These are phyloP conservation scores for Paramecium sonneborni DNA, from an alignment of 73 alveolate genomes.

Conservation along the genomic window DNA sequence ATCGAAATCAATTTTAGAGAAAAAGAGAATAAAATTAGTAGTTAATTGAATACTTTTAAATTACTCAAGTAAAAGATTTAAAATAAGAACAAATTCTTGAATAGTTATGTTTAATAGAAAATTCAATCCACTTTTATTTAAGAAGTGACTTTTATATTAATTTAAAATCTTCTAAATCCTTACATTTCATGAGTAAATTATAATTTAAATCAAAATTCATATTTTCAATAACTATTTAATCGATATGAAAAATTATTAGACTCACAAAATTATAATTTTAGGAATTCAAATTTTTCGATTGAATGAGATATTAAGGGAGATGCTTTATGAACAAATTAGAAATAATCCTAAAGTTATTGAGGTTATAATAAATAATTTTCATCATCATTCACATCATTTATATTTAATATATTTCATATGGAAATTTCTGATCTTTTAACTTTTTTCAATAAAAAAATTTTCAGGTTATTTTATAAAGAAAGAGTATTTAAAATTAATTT, in stretches of 20 bases:
- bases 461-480: too few relatives aligned
- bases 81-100: neutral
- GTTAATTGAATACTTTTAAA: too few relatives aligned
- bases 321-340: neutral
- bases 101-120: neutral
- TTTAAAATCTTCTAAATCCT: neutral
- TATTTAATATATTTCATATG: too few relatives aligned
- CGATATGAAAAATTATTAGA: neutral
- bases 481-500: too few relatives aligned
- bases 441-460: too few relatives aligned
- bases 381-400: too few relatives aligned
- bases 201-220: neutral
- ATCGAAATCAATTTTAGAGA: too few relatives aligned
- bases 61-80: neutral
- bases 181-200: neutral
- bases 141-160: neutral
- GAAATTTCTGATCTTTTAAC: too few relatives aligned
- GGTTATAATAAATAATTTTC: neutral
- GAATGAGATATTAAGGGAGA: neutral
- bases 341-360: neutral
- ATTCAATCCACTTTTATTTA: neutral
- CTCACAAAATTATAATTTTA: neutral
- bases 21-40: too few relatives aligned
- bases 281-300: neutral
- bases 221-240: neutral